A percentile compares a stretch with the other conserved stretches of the same genome.
These are phyloP conservation scores for Trametes punicea DNA, from an alignment of 768 basidiomycete species.

Conservation along the genomic window DNA sequence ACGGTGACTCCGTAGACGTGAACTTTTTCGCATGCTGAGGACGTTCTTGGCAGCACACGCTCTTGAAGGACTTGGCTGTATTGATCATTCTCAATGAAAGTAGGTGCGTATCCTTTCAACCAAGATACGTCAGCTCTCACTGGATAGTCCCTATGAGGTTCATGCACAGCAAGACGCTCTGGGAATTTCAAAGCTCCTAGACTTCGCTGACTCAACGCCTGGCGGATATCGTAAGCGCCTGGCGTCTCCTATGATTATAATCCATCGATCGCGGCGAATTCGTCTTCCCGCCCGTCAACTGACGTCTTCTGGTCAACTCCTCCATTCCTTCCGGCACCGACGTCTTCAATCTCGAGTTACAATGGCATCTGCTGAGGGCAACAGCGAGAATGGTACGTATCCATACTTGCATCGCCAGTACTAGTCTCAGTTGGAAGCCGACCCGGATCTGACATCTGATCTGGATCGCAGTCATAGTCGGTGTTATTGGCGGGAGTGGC, in stretches of 20 bases:
- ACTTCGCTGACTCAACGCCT: too few relatives aligned
- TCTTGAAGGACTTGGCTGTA: too few relatives aligned
- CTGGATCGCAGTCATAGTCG: slow-evolving; percentile 63
- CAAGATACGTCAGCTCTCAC: too few relatives aligned
- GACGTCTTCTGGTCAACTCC: background rate
- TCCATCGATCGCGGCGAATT: slow-evolving; percentile 2
- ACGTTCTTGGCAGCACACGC: too few relatives aligned
- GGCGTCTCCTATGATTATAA: slow-evolving; percentile 1
- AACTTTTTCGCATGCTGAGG: too few relatives aligned
- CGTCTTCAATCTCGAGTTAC: background rate
- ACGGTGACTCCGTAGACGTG: too few relatives aligned
- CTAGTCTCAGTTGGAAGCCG: background rate
- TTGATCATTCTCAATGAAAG: too few relatives aligned
- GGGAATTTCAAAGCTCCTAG: too few relatives aligned
- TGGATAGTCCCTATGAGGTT: too few relatives aligned
- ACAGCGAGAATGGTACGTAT: slow-evolving; percentile 1
- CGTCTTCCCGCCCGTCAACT: background rate
- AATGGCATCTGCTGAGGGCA: background rate
- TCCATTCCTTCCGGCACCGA: background rate
- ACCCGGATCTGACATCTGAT: background rate
- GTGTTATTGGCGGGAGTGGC: slow-evolving; percentile 90
- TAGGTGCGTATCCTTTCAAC: too few relatives aligned
- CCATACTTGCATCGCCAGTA: background rate
- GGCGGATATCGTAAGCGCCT: slow-evolving; percentile 3
- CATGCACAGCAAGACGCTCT: too few relatives aligned